phyloP scores from a whole-genome alignment of 768 basidiomycete species.

The Kondoa malvinella region DNA sequence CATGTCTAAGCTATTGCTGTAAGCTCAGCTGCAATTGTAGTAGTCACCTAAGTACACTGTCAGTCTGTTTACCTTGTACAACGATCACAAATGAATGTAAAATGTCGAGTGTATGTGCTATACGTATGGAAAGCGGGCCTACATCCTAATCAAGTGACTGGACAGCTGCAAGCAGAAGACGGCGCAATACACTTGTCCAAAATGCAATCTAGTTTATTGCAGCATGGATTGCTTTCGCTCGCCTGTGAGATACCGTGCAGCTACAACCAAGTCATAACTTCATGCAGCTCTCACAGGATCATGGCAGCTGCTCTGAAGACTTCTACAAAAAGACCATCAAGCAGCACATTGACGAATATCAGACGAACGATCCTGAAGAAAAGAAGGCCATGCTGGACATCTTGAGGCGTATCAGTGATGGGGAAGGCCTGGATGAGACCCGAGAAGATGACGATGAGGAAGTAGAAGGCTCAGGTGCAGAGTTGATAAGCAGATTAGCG shows the following conservation, averaged over 20 bases:
- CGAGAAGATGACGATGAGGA: conserved; percentile 1
- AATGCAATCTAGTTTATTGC: conserved; percentile 66
- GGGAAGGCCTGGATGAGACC: background rate
- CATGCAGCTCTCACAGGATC: background rate
- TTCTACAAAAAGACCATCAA: background rate
- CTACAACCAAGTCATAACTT: conserved; percentile 30
- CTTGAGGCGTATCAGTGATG: background rate
- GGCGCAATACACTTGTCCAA: conserved; percentile 63
- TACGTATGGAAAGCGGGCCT: too few species aligned
- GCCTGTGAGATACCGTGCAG: conserved; percentile 31
- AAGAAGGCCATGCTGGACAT: background rate
- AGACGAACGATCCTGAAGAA: background rate
- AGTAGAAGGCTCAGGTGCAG: background rate
- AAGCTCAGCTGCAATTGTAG: too few species aligned
- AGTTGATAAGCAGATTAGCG: background rate
- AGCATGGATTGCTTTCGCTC: conserved; percentile 63
- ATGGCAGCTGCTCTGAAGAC: background rate
- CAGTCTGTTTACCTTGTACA: too few species aligned
- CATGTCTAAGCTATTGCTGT: too few species aligned
- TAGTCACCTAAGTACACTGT: too few species aligned
- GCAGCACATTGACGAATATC: background rate
- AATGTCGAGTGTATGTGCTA: too few species aligned
- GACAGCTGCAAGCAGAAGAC: conserved; percentile 56
- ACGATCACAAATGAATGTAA: too few species aligned
- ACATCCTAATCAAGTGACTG: background rate